Conservation (phyloP, 495 filamentous ascomycete species). For the Astrothelium macrocarpum region DNA sequence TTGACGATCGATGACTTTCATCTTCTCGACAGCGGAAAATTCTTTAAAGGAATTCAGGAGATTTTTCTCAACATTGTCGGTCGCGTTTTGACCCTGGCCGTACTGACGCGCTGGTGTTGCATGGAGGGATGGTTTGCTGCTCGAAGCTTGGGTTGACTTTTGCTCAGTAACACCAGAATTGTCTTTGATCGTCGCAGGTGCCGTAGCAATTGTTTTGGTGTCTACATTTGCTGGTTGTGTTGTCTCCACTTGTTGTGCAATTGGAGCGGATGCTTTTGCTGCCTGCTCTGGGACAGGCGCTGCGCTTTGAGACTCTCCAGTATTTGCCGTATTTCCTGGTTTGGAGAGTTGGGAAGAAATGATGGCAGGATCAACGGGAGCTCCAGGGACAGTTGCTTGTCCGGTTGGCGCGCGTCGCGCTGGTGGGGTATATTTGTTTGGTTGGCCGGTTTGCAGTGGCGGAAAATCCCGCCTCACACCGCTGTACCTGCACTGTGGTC, state of each 20-base stretch:
- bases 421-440: conserved; percentile 84
- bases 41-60: conserved; percentile 70
- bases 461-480: conserved; percentile 76
- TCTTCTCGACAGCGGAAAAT: conserved; percentile 71
- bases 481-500: conserved; percentile 59
- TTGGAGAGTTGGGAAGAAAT: conserved; percentile 62
- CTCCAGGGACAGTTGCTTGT: conserved; percentile 59
- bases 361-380: conserved; percentile 71
- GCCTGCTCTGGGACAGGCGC: background rate
- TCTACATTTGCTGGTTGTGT: background rate
- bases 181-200: background rate
- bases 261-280: conserved; percentile 23
- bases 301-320: background rate
- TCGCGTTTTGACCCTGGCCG: conserved; percentile 44
- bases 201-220: background rate
- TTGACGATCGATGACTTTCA: conserved; percentile 45
- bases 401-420: conserved; percentile 69
- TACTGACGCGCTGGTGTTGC: background rate
- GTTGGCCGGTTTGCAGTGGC: conserved; percentile 49
- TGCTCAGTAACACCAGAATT: background rate
- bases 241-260: background rate
- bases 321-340: conserved; percentile 32
- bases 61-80: conserved; percentile 67
- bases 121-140: conserved; percentile 1
- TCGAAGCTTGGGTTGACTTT: background rate